A percentile compares a stretch with the other conserved stretches of the same genome.
Evolutionary conservation across 345 rosid species (phyloP).

Genomic region (Clausena lansium): DNA sequence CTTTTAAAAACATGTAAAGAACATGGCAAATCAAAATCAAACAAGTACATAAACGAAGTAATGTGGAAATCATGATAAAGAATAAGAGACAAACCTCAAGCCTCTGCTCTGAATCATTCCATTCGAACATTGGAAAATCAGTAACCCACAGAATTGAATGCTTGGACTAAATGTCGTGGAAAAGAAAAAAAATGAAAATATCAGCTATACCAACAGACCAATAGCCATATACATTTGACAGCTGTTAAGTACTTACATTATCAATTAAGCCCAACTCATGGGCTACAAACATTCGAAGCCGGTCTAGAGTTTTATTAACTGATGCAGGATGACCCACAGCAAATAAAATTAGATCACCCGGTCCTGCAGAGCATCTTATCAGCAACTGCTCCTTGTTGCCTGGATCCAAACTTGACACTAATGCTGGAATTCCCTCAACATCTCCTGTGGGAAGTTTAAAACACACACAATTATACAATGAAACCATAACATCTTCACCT

Average conservation of each 20-base stretch:
- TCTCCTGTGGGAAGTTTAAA: slow-evolving; percentile 30
- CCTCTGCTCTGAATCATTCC: slow-evolving; percentile 86
- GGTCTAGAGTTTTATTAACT: slow-evolving; percentile 78
- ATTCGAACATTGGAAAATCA: slow-evolving; percentile 96
- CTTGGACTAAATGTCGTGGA: slow-evolving; percentile 55
- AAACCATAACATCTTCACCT: slow-evolving; percentile 3
- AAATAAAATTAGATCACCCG: slow-evolving; percentile 90
- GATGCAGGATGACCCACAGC: slow-evolving; percentile 74
- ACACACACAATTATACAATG: slow-evolving; percentile 4
- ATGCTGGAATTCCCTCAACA: slow-evolving; percentile 78
- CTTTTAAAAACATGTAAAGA: background rate
- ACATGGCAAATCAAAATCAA: background rate
- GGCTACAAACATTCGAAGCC: slow-evolving; percentile 68
- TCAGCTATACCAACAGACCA: background rate
- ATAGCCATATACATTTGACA: slow-evolving; percentile 11
- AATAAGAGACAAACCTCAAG: slow-evolving; percentile 64
- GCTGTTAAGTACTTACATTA: slow-evolving; percentile 46
- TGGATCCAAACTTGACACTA: slow-evolving; percentile 70
- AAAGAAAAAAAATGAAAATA: slow-evolving; percentile 7
- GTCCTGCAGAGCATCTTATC: slow-evolving; percentile 62
- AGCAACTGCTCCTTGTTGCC: slow-evolving; percentile 42
- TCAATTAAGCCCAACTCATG: slow-evolving; percentile 76
- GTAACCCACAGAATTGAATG: slow-evolving; percentile 94
- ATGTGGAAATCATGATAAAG: background rate
- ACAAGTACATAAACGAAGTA: background rate